Percentiles rank a stretch among this genome's conserved stretches.
These are phyloP conservation scores for Penicillium sp. DNA, from an alignment of 2,329 filamentous ascomycete species.

Conservation along the genomic window DNA sequence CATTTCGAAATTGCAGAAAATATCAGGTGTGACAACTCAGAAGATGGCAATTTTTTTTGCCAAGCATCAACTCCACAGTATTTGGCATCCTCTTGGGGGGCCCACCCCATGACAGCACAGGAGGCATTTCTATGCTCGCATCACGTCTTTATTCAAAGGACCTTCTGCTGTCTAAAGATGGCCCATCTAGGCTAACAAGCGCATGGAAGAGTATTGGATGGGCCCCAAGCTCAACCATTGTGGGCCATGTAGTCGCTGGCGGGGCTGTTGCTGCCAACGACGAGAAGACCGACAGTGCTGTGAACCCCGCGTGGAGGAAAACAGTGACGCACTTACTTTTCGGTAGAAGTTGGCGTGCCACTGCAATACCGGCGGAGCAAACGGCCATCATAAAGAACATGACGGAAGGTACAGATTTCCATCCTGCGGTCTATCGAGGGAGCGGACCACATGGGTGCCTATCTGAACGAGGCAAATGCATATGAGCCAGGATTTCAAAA, in stretches of 20 bases:
- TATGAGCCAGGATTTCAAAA: slow-evolving; percentile 42
- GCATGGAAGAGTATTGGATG: slow-evolving; percentile 19
- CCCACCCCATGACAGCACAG: slow-evolving; percentile 22
- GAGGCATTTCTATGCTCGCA: slow-evolving; percentile 23
- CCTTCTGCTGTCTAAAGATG: slow-evolving; percentile 26
- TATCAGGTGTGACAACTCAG: slow-evolving; percentile 13
- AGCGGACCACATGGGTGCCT: slow-evolving; percentile 29
- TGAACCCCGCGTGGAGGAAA: slow-evolving; percentile 47
- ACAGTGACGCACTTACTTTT: slow-evolving; percentile 41
- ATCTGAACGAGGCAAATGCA: slow-evolving; percentile 42
- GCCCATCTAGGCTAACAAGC: slow-evolving; percentile 8
- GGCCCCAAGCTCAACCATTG: slow-evolving; percentile 21
- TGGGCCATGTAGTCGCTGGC: slow-evolving; percentile 35
- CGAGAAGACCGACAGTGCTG: slow-evolving; percentile 41
- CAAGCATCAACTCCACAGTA: slow-evolving; percentile 19
- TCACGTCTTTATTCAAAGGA: slow-evolving; percentile 36
- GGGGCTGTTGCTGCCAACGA: slow-evolving; percentile 38
- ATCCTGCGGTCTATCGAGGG: slow-evolving; percentile 24
- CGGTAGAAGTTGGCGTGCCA: slow-evolving; percentile 23
- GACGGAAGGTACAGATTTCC: slow-evolving; percentile 30
- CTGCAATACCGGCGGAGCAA: slow-evolving; percentile 28
- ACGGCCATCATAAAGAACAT: slow-evolving; percentile 39
- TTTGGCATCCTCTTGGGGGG: slow-evolving; percentile 19
- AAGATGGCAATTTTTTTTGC: slow-evolving; percentile 20
- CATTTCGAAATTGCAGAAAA: slow-evolving; percentile 14